Base-by-base conservation (phyloP, 345 rosid species). In the Reutealis trisperma region DNA sequence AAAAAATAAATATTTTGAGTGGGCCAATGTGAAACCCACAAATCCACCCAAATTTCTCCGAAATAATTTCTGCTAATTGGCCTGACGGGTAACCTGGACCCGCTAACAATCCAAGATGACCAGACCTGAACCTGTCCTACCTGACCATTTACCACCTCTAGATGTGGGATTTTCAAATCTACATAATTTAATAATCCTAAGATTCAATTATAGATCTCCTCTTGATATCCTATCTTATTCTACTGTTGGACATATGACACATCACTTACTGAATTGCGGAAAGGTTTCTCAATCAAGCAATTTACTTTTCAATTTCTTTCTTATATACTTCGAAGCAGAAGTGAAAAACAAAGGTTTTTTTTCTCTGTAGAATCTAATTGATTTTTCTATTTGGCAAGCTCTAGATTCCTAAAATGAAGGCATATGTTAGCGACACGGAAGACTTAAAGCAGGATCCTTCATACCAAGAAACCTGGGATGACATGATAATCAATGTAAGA, bases 331-430 rank as follows among this genome's bases (percentile, higher is more conserved):
- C 1, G 51, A 52, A 27, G 61, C 41, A 54, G 60, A 51, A 2
- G 44, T 51, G 63, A 45, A 61, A 81, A 71, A 62, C 41, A 54
- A 54, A 42, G 6, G 1, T 42, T 45, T 45, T 45, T 57, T 82
- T 80, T 59, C 55, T 27, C 55, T 30, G 0, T 63, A 30, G 73
- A 67, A 78, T 83, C 88, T 89, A 82, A 88, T 82, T 88, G 86
- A 63, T 76, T 82, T 41, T 88, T 75, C 77, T 84, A 80, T 85
- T 84, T 87, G 93, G 88, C 85, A 95, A 93, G 98, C 91, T 90
- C 92, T 95, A 95, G 99, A 92, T 95, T 88, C 98, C 96, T 83
- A 95, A 95, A 85, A 92, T 95, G 98, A 93, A 95, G 99, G 97
- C 98, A 4, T 95, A 95, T 93, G 83, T 93, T 86, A 86, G 88